Evolutionary conservation across 2,329 filamentous ascomycete genomes (phyloP), one percentile per base, ranked within the genome.

Genomic region (Penicillium fuscoglaucum): DNA sequence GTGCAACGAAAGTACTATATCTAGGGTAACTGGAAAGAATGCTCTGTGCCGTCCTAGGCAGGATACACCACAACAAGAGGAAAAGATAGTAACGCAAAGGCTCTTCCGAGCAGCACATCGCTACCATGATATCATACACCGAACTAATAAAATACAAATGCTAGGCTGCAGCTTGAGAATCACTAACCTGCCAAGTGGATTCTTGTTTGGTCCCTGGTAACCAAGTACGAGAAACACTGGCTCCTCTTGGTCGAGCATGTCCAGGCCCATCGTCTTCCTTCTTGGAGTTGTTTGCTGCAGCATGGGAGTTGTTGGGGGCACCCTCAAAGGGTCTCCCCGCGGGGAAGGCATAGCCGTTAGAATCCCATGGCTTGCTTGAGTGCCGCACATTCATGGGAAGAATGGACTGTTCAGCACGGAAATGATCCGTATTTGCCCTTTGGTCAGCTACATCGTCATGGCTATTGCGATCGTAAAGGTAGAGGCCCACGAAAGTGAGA

Each of bases 401-500:
- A 17, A 96, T 74, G 2, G 87, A 80, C 10, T 83, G 80, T 35
- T 80, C 79, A 28, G 83, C 82, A 69, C 91, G 84, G 67, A 87
- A 84, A 65, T 89, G 87, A 63, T 83, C 76, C 8, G 80, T 76
- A 58, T 82, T 82, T 4, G 90, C 91, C 64, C 88, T 88, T 66
- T 89, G 87, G 72, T 98, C 93, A 35, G 91, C 92, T 72, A 93
- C 93, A 70, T 91, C 91, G 66, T 89, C 89, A 71, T 96, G 89
- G 69, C 87, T 93, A 19, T 91, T 96, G 60, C 95, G 88, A 75
- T 99, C 95, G 75, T 99, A 99, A 41, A 99, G 84, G 73, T 98
- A 99, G 15, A 99, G 82, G 0, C 95, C 95, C 31, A 96, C 68
- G 71, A 97, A 96, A 0, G 95, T 99, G 46, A 99, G 84, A 4